Evolutionary conservation across 2,329 filamentous ascomycete genomes (phyloP), one percentile per base, ranked within the genome.

Genomic region (Chaetomiaceae sp.): DNA sequence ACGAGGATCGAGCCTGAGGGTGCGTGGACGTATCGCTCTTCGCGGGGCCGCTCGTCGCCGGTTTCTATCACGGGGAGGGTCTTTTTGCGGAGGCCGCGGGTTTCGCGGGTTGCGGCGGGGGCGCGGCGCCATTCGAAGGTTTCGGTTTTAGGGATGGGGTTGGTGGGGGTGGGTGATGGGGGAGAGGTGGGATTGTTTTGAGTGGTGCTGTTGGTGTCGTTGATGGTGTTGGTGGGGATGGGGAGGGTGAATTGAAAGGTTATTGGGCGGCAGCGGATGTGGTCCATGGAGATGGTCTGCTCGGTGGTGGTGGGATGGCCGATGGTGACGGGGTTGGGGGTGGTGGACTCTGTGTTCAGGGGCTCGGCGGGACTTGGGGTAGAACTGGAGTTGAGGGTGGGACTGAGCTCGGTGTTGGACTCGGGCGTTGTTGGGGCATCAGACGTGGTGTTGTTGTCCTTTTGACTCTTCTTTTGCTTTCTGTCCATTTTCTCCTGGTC

Each of bases 111-210:
- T 17, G 16, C 5, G 20, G 7, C 7, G 3, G 41, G 16, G 5
- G 40, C 45, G 20, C 40, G 44, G 16, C 48, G 48, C 53, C 53
- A 55, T 27, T 46, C 23, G 21, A 55, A 55, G 13, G 31, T 39
- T 20, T 47, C 38, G 20, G 31, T n/a, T n/a, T n/a, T n/a, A n/a
- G n/a, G n/a, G n/a, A n/a, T n/a, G n/a, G n/a, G n/a, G n/a, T n/a
- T n/a, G n/a, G n/a, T n/a, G n/a, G n/a, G n/a, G n/a, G n/a, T n/a
- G n/a, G n/a, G n/a, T n/a, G n/a, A n/a, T n/a, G n/a, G n/a, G n/a
- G n/a, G n/a, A n/a, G n/a, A n/a, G n/a, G n/a, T n/a, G n/a, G n/a
- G n/a, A n/a, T n/a, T n/a, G n/a, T n/a, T n/a, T n/a, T n/a, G n/a
- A n/a, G n/a, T n/a, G 30, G 23, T 31, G 2, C 16, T 31, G n/a